Conservation (phyloP, 2,329 filamentous ascomycete species). For the Trichoderma sp. region DNA sequence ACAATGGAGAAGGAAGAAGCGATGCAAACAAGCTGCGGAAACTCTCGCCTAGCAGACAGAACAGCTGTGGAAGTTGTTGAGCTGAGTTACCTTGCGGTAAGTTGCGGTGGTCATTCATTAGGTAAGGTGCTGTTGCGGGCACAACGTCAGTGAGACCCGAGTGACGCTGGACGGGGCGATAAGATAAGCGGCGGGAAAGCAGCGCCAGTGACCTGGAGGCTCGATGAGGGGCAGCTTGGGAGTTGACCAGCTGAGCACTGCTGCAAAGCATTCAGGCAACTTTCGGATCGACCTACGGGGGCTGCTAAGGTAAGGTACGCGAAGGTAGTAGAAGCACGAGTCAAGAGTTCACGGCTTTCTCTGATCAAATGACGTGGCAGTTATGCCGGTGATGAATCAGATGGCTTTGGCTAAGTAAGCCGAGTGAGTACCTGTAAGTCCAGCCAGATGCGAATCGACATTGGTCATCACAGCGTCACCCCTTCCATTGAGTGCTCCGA, state of each 20-base stretch:
- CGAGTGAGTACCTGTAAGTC: no score
- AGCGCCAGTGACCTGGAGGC: not conserved
- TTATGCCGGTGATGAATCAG: no score
- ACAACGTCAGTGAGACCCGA: slow-evolving; percentile 11
- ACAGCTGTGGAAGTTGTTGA: not conserved
- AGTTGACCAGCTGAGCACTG: not conserved
- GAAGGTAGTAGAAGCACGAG: no score
- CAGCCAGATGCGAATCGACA: no score
- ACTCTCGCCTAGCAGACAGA: not conserved
- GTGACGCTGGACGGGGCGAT: not conserved
- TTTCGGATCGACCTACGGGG: not conserved
- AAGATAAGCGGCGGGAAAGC: slow-evolving; percentile 22
- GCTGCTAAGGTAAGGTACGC: no score
- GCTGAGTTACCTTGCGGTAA: no score
- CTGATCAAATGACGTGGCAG: no score
- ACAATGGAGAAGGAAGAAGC: not conserved
- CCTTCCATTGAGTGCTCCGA: no score
- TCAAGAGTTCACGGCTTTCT: no score
- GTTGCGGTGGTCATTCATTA: not conserved
- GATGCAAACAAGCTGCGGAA: slow-evolving; percentile 21
- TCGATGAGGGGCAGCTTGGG: slow-evolving; percentile 4
- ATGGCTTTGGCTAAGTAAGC: no score
- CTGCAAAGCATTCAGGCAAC: not conserved
- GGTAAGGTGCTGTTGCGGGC: slow-evolving; percentile 6
- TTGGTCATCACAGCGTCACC: no score